Base-by-base conservation (phyloP, 331 rosid species). In the Malus hybrid region DNA sequence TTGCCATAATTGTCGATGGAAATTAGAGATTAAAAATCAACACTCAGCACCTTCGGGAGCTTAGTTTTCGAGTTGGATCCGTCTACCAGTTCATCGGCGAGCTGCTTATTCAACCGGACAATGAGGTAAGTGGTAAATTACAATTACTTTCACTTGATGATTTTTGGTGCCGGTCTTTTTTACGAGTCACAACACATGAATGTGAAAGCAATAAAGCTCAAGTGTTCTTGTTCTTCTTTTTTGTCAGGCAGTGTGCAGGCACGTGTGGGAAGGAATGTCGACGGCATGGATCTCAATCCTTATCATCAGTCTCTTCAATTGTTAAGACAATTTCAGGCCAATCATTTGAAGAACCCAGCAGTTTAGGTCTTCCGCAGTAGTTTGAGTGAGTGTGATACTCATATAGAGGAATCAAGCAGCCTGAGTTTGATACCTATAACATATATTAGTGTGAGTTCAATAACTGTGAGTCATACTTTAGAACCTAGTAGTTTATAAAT, bases 41-140 rank as follows among this genome's bases (percentile, higher is more conserved):
- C 71, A 89, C 91, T 30, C 84, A 79, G 80, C 89, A 88, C 79
- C 83, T 92, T 66, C 80, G 78, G 83, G 92, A 88, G 77, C 82
- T 92, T 46, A 79, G 56, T 52, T 85, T 94, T 83, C 87, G 81
- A 73, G 83, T 83, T 66, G 96, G 90, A 66, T 89, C 92, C 68
- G 29, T 90, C 81, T 94, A 90, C 85, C 96, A 93, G 84, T 92
- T 92, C 84, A 90, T 94, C 32, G 92, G 97, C 3, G 93, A 92
- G 75, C 93, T 94, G 75, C 86, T 68, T 73, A 82, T 92, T 86
- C 86, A 80, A 74, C 81, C 89, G 20, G 84, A 86, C 57, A 77
- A 86, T 71, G 87, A 90, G 92, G 99, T 92, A 80, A 65, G 44
- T 16, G 57, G 52, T 68, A 34, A 56, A 78, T 56, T 16, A 33